phyloP scores from a whole-genome alignment of 2,329 filamentous ascomycete genomes.

The Penicillium sp. region DNA sequence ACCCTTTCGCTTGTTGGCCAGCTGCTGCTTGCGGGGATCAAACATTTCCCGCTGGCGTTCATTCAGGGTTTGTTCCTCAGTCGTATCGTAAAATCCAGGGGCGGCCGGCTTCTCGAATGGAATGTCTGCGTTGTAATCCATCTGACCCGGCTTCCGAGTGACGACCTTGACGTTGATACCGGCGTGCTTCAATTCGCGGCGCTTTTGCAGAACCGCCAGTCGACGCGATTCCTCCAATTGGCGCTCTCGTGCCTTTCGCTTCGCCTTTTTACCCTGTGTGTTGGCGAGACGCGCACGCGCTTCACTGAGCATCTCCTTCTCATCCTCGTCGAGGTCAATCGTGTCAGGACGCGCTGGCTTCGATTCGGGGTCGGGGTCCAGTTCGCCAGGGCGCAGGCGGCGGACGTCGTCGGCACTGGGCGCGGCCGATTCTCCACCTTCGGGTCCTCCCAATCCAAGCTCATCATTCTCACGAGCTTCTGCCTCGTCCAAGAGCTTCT shows the following conservation, averaged over 20 bases:
- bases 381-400: constrained; percentile 81
- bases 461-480: constrained; percentile 82
- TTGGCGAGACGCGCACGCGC: constrained; percentile 94
- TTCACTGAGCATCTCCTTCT: constrained; percentile 99
- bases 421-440: constrained; percentile 77
- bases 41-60: constrained; percentile 81
- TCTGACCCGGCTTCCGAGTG: constrained; percentile 89
- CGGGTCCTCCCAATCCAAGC: constrained; percentile 75
- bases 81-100: constrained; percentile 88
- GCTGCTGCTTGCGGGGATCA: constrained; percentile 87
- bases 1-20: constrained; percentile 89
- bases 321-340: constrained; percentile 96
- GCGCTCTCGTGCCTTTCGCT: constrained; percentile 91
- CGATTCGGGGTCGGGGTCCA: constrained; percentile 95
- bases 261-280: constrained; percentile 98
- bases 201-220: constrained; percentile 87
- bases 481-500: constrained; percentile 92
- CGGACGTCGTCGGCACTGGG: constrained; percentile 92
- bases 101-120: constrained; percentile 93
- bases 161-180: constrained; percentile 97
- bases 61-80: constrained; percentile 75
- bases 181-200: constrained; percentile 92
- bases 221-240: constrained; percentile 93
- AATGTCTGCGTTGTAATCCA: constrained; percentile 99
- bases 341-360: constrained; percentile 95